Base-by-base conservation (phyloP, 1,284 basidiomycete species). In the Leucoagaricus sp. region DNA sequence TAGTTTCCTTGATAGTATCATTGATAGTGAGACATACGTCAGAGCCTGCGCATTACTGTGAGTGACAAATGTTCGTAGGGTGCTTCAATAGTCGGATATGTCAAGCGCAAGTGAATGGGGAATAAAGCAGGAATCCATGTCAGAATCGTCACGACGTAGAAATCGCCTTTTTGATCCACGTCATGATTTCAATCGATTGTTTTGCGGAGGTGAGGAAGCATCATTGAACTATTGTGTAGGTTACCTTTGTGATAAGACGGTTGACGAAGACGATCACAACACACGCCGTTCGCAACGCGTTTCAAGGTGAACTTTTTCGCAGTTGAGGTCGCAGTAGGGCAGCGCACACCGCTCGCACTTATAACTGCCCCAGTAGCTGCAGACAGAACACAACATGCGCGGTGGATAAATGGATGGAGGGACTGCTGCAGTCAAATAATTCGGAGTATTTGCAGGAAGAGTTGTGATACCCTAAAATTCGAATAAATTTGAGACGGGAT, bases 381-480 rank as follows among this genome's bases (percentile, higher is more conserved):
- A 77, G 13, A 77, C 73, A 44, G 75, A 72, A 53, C 75, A 77
- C n/a, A 77, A 59, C 53, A 68, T 64, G 50, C 75, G 71, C 40
- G 75, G 67, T 10, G 75, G 74, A 58, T 75, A 77, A 3, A 65
- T 59, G 0, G 74, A 65, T 8, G 70, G 64, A 21, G 71, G 64
- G 9, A 72, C 70, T 41, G 58, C 63, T 34, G 73, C 72, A 25
- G 72, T 75, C 58, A 77, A 57, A 62, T 77, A 77, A n/a, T 69
- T 74, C 21, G 74, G 71, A 26, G 78, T 73, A 42, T 74, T 69
- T 1, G 80, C 55, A 3, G 86, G 81, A 52, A 85, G 70, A 45
- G 75, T 69, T 10, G 79, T 75, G 33, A 92, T 80, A 53, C 82
- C 81, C 89, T 91, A 64, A 33, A 33, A 46, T 23, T 29, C 28